Base-by-base conservation (phyloP, 1,284 basidiomycete species). In the Cutaneotrichosporon mucoides region DNA sequence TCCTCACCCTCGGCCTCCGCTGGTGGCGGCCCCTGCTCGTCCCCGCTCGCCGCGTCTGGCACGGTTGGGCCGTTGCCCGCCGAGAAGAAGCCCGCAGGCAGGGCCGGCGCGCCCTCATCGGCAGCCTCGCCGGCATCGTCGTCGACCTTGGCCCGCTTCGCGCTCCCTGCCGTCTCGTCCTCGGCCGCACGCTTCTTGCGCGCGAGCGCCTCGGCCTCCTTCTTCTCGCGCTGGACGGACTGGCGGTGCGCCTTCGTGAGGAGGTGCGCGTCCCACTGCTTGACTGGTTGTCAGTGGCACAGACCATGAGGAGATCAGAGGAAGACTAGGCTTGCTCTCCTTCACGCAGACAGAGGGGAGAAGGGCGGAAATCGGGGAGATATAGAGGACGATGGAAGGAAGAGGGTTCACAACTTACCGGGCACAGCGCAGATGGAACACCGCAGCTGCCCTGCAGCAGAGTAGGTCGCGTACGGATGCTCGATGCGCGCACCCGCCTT, bases 221-320 rank as follows among this genome's bases (percentile, higher is more conserved):
- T 68, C 55, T 71, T 72, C 59, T 76, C 73, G 6, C 78, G 65
- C 42, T 69, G 66, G 12, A 72, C 70, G 2, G 75, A 73, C 11
- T 70, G 68, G 15, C 76, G 69, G 60, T 79, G 78, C 62, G 76
- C 74, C 65, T 79, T 78, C 8, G 77, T 77, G 40, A 76, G 55
- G 11, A 76, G 56, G 61, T 79, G 78, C 2, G 77, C 76, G 53
- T 78, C 76, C 77, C 77, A 79, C 56, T 78, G 73, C 56, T 75
- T 75, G 1, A 77, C 78, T 78, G 59, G 12, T 4, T 12, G 53
- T 47, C 12, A 53, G 36, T 24, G 24, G 24, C 24, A 24, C 24
- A 24, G 24, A 24, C 24, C 24, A 24, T 24, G 24, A 24, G 24
- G 24, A 24, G 24, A 24, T 24, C 24, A 24, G 24, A 24, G 24